Conservation (phyloP, 2,329 filamentous ascomycete species). For the Hypoxylon sp. region DNA sequence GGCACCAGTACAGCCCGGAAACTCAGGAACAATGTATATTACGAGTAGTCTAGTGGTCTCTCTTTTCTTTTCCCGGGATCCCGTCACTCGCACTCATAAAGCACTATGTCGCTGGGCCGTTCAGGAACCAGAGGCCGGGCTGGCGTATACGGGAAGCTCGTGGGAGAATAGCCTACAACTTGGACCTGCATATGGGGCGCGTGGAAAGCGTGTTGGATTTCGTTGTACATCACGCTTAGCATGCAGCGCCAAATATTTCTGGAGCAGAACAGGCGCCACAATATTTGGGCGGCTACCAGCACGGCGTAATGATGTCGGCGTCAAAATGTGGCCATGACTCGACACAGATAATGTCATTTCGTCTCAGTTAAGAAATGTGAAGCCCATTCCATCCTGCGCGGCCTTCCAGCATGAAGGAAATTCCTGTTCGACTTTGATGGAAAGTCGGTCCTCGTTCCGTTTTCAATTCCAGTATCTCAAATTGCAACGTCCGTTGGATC, state of each 20-base stretch:
- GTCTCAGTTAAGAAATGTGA: constrained; percentile 9
- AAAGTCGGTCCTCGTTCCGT: constrained; percentile 49
- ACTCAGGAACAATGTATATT: constrained; percentile 29
- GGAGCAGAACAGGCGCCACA: constrained; percentile 21
- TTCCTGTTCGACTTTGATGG: constrained; percentile 33
- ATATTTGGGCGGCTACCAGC: constrained; percentile 6
- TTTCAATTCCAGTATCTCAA: constrained; percentile 39
- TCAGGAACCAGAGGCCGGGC: constrained; percentile 23
- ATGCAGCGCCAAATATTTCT: constrained; percentile 16
- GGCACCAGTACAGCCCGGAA: constrained; percentile 13
- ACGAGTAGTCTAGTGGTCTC: constrained; percentile 11
- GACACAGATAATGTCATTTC: constrained; percentile 24
- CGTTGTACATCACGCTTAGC: constrained; percentile 12
- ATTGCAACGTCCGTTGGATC: constrained; percentile 43
- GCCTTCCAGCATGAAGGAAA: constrained; percentile 13
- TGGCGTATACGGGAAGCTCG: constrained; percentile 16
- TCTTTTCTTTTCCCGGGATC: constrained; percentile 18
- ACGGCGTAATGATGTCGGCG: neutral
- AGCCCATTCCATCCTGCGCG: constrained; percentile 11
- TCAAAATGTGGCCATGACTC: constrained; percentile 2
- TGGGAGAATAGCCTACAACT: constrained; percentile 31
- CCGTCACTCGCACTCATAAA: constrained; percentile 16
- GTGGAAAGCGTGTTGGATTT: constrained; percentile 25
- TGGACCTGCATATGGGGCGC: constrained; percentile 28
- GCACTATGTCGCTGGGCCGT: constrained; percentile 2